phyloP scores from a whole-genome alignment of 164 flowering plant species.

The Platanus orientalis region DNA sequence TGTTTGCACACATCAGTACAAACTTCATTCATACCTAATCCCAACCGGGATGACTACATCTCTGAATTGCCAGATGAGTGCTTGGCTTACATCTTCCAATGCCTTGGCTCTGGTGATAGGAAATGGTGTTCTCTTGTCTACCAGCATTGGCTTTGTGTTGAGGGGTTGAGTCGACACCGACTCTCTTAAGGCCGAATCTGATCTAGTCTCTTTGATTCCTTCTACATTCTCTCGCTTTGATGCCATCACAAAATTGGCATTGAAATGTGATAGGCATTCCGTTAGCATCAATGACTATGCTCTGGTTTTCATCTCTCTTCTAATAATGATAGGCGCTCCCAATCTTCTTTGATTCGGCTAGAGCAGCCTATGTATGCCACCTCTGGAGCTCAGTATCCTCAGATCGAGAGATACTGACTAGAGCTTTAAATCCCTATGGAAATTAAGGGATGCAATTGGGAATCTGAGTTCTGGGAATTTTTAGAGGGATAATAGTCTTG shows the following conservation, averaged over 20 bases:
- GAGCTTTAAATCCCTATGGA: too few relatives aligned
- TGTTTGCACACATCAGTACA: too few relatives aligned
- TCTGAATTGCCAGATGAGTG: slow-evolving; percentile 82
- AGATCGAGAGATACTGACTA: too few relatives aligned
- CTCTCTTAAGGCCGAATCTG: slow-evolving; percentile 63
- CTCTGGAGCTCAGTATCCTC: too few relatives aligned
- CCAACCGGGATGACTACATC: slow-evolving; percentile 28
- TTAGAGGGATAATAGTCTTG: too few relatives aligned
- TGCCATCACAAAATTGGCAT: slow-evolving; percentile 66
- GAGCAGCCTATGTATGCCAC: too few relatives aligned
- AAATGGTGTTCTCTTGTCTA: slow-evolving; percentile 70
- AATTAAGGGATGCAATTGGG: too few relatives aligned
- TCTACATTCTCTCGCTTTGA: slow-evolving; percentile 65
- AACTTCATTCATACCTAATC: too few relatives aligned
- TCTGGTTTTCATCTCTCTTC: slow-evolving; percentile 48
- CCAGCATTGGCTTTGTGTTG: slow-evolving; percentile 66
- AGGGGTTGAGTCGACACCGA: slow-evolving; percentile 73
- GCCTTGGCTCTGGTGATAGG: slow-evolving; percentile 60
- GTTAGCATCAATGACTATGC: slow-evolving; percentile 66
- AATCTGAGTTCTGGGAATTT: too few relatives aligned
- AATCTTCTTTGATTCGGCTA: too few relatives aligned
- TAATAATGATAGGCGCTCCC: too few relatives aligned
- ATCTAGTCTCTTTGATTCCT: slow-evolving; percentile 35
- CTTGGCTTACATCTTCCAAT: slow-evolving; percentile 66
- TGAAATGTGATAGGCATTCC: slow-evolving; percentile 73